Percentiles rank a stretch among this genome's conserved stretches.
Evolutionary conservation across 495 filamentous ascomycete species (phyloP).

Genomic region (Neurospora sp.): DNA sequence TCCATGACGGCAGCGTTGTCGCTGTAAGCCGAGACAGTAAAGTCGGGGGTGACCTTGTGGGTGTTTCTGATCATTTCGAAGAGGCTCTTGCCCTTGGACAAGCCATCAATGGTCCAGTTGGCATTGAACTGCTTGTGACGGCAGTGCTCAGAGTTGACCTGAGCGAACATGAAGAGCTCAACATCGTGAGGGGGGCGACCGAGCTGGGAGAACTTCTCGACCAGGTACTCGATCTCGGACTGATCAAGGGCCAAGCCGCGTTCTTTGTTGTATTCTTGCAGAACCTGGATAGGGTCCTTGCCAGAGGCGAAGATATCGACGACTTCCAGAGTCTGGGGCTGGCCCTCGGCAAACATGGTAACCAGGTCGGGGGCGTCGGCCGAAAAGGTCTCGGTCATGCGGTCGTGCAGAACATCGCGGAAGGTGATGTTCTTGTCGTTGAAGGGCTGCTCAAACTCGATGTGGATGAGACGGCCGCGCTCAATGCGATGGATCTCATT

Average conservation of each 20-base stretch:
- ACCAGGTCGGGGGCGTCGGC: slow-evolving; percentile 54
- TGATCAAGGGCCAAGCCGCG: slow-evolving; percentile 80
- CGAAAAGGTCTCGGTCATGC: slow-evolving; percentile 82
- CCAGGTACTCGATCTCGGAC: slow-evolving; percentile 87
- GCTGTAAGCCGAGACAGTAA: slow-evolving; percentile 88
- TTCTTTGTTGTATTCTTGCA: slow-evolving; percentile 72
- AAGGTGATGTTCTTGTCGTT: slow-evolving; percentile 45
- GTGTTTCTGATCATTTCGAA: slow-evolving; percentile 96
- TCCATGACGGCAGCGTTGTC: slow-evolving; percentile 93
- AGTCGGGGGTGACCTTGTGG: slow-evolving; percentile 63
- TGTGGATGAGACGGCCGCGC: slow-evolving; percentile 62
- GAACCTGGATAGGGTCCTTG: slow-evolving; percentile 53
- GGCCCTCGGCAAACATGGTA: slow-evolving; percentile 69
- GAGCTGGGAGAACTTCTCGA: slow-evolving; percentile 68
- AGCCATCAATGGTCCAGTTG: slow-evolving; percentile 91
- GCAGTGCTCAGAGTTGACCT: slow-evolving; percentile 82
- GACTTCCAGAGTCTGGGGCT: slow-evolving; percentile 57
- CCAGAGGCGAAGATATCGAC: slow-evolving; percentile 57
- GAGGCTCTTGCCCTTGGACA: slow-evolving; percentile 63
- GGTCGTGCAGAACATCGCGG: slow-evolving; percentile 69
- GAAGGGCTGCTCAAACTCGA: slow-evolving; percentile 47
- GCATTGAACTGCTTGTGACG: slow-evolving; percentile 87
- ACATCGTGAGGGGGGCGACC: slow-evolving; percentile 76
- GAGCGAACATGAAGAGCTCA: slow-evolving; percentile 98
- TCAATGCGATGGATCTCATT: slow-evolving; percentile 73